A percentile compares a stretch with the other conserved stretches of the same genome.
Evolutionary conservation across 441 rosid genomes (phyloP).

Genomic region (Gossypium trilobum): DNA sequence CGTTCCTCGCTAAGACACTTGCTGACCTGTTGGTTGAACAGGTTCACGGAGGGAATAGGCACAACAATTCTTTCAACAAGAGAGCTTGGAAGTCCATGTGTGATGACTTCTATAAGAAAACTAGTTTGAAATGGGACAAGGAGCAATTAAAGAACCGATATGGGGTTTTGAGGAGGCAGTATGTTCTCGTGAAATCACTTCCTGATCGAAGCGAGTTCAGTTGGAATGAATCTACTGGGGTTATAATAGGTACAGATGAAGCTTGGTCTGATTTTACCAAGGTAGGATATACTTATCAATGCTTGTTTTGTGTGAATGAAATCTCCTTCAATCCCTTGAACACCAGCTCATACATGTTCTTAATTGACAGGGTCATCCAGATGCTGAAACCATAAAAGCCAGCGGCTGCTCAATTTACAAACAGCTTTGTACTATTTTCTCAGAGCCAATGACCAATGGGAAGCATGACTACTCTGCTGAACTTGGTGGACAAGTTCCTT

Average conservation of each 20-base stretch:
- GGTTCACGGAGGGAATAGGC: slow-evolving; percentile 38
- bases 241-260: slow-evolving; percentile 31
- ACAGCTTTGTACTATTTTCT: slow-evolving; percentile 41
- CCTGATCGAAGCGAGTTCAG: slow-evolving; percentile 31
- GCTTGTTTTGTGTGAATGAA: background rate
- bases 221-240: slow-evolving; percentile 33
- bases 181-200: slow-evolving; percentile 31
- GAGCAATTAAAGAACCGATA: slow-evolving; percentile 40
- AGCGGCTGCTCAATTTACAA: slow-evolving; percentile 42
- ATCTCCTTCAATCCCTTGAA: background rate
- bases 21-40: slow-evolving; percentile 41
- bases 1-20: slow-evolving; percentile 31
- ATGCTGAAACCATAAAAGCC: slow-evolving; percentile 39
- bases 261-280: slow-evolving; percentile 34
- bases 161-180: slow-evolving; percentile 32
- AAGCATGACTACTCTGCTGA: slow-evolving; percentile 20
- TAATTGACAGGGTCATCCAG: slow-evolving; percentile 44
- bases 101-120: slow-evolving; percentile 34
- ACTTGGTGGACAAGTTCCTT: slow-evolving; percentile 6
- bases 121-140: slow-evolving; percentile 38
- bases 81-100: slow-evolving; percentile 38
- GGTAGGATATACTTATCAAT: slow-evolving; percentile 22
- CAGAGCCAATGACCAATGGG: slow-evolving; percentile 28
- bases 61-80: slow-evolving; percentile 29
- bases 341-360: slow-evolving; percentile 9